Base-by-base conservation (phyloP, 768 basidiomycete genomes). In the Termitomyces sp. region DNA sequence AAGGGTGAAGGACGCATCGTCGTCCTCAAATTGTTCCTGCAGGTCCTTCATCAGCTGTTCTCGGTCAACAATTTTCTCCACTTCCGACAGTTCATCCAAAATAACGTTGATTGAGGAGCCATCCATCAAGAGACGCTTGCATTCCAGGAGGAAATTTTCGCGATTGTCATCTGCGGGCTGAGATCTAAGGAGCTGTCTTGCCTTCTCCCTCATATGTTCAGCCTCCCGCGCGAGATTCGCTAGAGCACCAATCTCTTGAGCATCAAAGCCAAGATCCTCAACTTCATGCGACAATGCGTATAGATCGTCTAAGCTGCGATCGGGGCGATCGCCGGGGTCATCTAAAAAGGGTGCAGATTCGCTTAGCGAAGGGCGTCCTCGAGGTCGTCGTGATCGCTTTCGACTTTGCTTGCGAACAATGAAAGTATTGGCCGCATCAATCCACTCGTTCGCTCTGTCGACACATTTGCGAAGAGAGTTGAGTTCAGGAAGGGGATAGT, bases 61-160 rank as follows among this genome's bases (percentile, higher is more conserved):
- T 11, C 92, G 85, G 60, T 89, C 84, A 29, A 93, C 88, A 59
- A 95, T 87, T 73, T 85, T 88, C 76, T 91, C 87, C 20, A 97
- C 81, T 63, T 89, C 85, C 17, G 79, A 70, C 14, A 96, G 77
- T 71, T 95, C 92, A 14, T 93, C 89, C 20, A 96, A 78, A 54
- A 86, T 81, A n/a, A 96, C 88, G 65, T 94, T 94, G 57, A 96
- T 73, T 9, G 90, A 87, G 3, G 86, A 86, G 2, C 86, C 87
- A 32, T 89, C 82, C 56, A 86, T 70, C 58, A 93, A 79, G 2
- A 94, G 76, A 42, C 81, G 83, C 64, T 88, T 88, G 73, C 91
- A 92, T 48, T 90, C 86, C 58, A 81, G 77, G 60, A 92, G 74
- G 67, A 83, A 88, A 17, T 78, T 74, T 47, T 84, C 68, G 36